Evolutionary conservation across 176 grass and related monocot genomes (phyloP), one percentile per base, ranked within the genome.

Genomic region (Oryza meyeriana): DNA sequence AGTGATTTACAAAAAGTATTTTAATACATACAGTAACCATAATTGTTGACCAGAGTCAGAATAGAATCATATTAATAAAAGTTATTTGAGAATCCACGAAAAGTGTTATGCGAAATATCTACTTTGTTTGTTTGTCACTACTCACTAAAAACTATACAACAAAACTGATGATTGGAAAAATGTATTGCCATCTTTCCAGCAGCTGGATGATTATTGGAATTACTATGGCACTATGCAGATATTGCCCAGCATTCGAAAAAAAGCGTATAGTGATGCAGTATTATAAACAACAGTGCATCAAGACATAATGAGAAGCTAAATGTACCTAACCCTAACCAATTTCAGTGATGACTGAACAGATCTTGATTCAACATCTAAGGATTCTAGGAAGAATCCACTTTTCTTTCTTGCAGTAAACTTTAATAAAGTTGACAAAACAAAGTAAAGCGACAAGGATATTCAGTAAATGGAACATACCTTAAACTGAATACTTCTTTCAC

Each of bases 391-490:
- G 69, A 28, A 27, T 31, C 8, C 45, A 34, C 57, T 83, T 17
- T 45, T 61, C 4, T 64, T 5, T n/a, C 40, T 45, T 11, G 44
- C 32, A 44, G 0, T 58, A 20, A 78, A 34, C 20, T 29, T 36
- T 36, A 64, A 48, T 59, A 33, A 12, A 44, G 33, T 47, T 40
- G 10, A 72, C 13, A 25, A 58, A 76, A 64, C 13, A 35, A 72
- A 62, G 27, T 40, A 59, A 78, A 67, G 4, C 44, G 75, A 65
- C 6, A 80, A 64, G 61, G 66, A 44, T 32, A 26, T 66, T 36
- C n/a, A 80, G 31, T 47, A 71, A 45, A 63, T 17, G 6, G 59
- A 62, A 75, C 40, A 27, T 4, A 94, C 95, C 92, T 90, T 98
- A 48, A 98, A 68, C 41, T 89, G 84, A 86, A 81, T 52, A 65